Evolutionary conservation across 1,284 basidiomycete species (phyloP).

Genomic region (Leucoagaricus sp.): DNA sequence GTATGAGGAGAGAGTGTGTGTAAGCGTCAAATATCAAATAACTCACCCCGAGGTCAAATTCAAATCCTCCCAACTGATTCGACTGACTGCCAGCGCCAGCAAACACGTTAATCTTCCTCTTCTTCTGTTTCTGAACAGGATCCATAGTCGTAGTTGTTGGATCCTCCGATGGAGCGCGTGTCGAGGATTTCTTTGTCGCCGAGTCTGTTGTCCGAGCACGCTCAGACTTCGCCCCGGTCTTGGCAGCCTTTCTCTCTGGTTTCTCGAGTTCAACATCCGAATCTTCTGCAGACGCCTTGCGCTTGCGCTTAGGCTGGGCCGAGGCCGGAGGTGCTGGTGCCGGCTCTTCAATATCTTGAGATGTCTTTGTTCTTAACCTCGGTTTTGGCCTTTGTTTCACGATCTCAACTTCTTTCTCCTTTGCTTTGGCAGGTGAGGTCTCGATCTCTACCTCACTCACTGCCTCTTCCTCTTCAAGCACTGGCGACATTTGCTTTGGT

Average conservation of each 20-base stretch:
- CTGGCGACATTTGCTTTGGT: conserved; percentile 1
- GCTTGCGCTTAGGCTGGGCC: conserved; percentile 14
- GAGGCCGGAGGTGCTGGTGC: conserved; percentile 20
- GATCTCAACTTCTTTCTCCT: conserved; percentile 30
- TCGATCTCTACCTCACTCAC: conserved; percentile 13
- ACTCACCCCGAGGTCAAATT: conserved; percentile 15
- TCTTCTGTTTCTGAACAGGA: conserved; percentile 23
- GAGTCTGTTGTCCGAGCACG: conserved; percentile 9
- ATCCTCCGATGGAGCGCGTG: conserved; percentile 18
- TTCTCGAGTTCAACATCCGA: conserved; percentile 21
- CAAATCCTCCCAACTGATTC: conserved; percentile 3
- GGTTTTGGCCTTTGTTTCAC: conserved; percentile 27
- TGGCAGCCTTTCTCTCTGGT: conserved; percentile 25
- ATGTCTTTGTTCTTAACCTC: not conserved
- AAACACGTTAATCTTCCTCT: conserved; percentile 39
- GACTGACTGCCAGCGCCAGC: conserved; percentile 41
- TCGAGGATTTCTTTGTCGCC: not conserved
- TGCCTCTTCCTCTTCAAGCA: conserved; percentile 16
- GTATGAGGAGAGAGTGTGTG: no score
- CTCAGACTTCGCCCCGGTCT: conserved; percentile 16
- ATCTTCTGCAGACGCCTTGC: conserved; percentile 9
- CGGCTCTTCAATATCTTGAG: conserved; percentile 23
- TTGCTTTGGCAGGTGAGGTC: conserved; percentile 16
- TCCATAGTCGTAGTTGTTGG: conserved; percentile 29
- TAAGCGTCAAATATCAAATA: not conserved